Evolutionary conservation across 2,329 filamentous ascomycete genomes (phyloP), one percentile per base, ranked within the genome.

Genomic region (Aureobasidium melanogenum): DNA sequence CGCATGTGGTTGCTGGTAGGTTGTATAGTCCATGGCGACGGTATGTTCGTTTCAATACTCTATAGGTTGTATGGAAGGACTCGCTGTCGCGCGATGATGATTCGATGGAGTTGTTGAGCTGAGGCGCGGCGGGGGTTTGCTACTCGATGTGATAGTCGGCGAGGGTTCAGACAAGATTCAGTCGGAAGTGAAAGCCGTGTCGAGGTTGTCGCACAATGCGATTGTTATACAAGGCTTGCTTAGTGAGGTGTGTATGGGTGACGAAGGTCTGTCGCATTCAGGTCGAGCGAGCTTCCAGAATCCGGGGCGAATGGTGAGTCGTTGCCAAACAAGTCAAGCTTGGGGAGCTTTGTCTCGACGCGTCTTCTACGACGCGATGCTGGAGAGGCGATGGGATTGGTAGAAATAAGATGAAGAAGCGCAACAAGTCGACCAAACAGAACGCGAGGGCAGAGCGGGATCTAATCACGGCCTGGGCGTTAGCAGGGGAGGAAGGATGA

Each of bases 1-100:
- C 15, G 67, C 64, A 67, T 79, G 77, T 57, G 74, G 72, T 65
- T 75, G 73, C 64, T 79, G 77, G 64, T 79, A 79, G 64, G 76
- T 75, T 63, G 76, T 72, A 71, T 80, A 79, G 65, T 80, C 78
- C 70, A 78, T 80, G 60, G 63, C 67, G 73, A 72, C 56, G 22
- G n/a, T 47, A 9, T 15, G 26, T 54, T 41, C 41, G 36, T 41
- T 17, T 28, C 14, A 10, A 5, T 12, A 8, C 24, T 32, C n/a
- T n/a, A n/a, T n/a, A 26, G 7, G 10, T 2, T 47, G 15, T 24
- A 38, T 47, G 19, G 19, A 8, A 17, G 3, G 7, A n/a, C 17
- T 8, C 38, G 51, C 6, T 22, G 26, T 44, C 38, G 52, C 38
- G 54, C 30, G 32, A 43, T 34, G 32, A 43, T 34, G 41, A 36